phyloP scores from a whole-genome alignment of 2,329 filamentous ascomycete species.

The Pseudophaeomoniella oleicola region DNA sequence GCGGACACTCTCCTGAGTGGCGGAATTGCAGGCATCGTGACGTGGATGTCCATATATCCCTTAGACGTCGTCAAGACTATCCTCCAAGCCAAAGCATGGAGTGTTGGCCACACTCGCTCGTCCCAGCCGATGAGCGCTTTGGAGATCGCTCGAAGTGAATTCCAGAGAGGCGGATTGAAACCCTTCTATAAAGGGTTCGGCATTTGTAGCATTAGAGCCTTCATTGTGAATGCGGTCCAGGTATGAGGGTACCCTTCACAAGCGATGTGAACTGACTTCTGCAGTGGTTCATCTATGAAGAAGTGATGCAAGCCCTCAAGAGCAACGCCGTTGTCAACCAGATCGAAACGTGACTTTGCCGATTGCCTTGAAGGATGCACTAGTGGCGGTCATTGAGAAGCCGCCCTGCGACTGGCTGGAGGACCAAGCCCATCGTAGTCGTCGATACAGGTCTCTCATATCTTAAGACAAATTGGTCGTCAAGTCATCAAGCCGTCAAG shows the following conservation, averaged over 20 bases:
- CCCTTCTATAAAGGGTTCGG: slow-evolving; percentile 62
- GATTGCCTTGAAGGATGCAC: too few relatives aligned
- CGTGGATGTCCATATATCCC: slow-evolving; percentile 84
- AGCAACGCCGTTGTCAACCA: too few relatives aligned
- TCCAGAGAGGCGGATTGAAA: slow-evolving; percentile 44
- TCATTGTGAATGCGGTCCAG: slow-evolving; percentile 82
- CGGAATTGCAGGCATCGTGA: slow-evolving; percentile 71
- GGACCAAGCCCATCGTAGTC: too few relatives aligned
- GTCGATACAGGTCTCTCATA: too few relatives aligned
- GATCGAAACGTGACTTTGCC: too few relatives aligned
- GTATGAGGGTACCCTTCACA: slow-evolving; percentile 17
- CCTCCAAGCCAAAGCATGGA: slow-evolving; percentile 56
- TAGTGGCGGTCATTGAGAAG: too few relatives aligned
- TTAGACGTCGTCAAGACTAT: slow-evolving; percentile 86
- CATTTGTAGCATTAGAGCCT: slow-evolving; percentile 73
- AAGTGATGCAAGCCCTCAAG: slow-evolving; percentile 53
- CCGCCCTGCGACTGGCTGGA: too few relatives aligned
- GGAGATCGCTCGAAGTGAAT: slow-evolving; percentile 51
- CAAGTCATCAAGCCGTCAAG: not conserved
- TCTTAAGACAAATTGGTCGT: not conserved
- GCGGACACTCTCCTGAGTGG: slow-evolving; percentile 65
- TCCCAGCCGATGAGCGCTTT: slow-evolving; percentile 34
- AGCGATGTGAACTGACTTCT: too few relatives aligned
- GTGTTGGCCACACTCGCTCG: slow-evolving; percentile 6
- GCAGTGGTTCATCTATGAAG: slow-evolving; percentile 87